Evolutionary conservation across 495 filamentous ascomycete species (phyloP), one percentile per base, ranked within the genome.

Genomic region (Monascus purpureus): DNA sequence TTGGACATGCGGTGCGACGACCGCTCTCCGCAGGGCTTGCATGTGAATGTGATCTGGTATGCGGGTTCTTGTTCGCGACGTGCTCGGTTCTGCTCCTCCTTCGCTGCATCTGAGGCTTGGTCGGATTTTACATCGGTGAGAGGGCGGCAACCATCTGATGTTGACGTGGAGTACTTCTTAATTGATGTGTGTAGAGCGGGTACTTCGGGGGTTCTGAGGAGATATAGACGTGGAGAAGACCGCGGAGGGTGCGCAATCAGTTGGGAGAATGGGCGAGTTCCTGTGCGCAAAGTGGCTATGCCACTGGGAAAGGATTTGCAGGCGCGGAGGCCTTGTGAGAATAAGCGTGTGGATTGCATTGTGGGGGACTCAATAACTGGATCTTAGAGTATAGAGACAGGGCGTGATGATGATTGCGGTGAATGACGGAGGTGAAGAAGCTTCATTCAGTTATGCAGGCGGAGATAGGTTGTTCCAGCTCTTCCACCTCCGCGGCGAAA

Each of bases 21-120:
- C 17, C 92, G 76, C 4, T 65, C 46, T 7, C 51, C 53, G 62
- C 90, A 99, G 14, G 84, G 84, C 34, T 74, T 77, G 70, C 90
- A 99, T 38, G 92, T 99, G 50, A 99, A 94, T 8, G 72, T 77
- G 16, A 96, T 63, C 29, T 80, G 62, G 59, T 96, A 97, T 23
- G 75, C 67, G 12, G 84, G 82, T 36, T 77, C 68, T 23, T 67
- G 53, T 23, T 52, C 55, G 25, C 53, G 49, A 15, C 60, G 59
- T 2, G 46, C 34, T 17, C 39, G 31, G 40, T 52, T 60, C 22
- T 44, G 46, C 37, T 46, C 49, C 17, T 34, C 48, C 29, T 49
- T 47, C 30, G 49, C 45, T 9, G 54, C 53, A 19, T 57, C 49
- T 12, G 53, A 35, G 0, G 50, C 13, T 17, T 33, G 25, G 37